Conservation (phyloP, 1,284 basidiomycete genomes). For the Nidula niveotomentosa region DNA sequence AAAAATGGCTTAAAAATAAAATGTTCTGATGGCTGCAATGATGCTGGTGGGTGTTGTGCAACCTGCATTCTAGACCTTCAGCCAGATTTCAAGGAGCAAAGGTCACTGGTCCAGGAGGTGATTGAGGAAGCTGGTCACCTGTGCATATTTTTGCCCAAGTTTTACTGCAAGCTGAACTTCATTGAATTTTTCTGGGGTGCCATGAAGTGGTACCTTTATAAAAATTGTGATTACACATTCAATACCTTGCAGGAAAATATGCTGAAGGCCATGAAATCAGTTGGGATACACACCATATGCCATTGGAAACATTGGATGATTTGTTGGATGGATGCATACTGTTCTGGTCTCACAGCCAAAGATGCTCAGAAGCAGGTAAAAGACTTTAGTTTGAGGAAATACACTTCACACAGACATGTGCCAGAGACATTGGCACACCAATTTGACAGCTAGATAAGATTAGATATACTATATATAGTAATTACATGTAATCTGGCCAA, state of each 20-base stretch:
- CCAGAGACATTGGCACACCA: not conserved
- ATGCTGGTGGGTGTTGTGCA: too few relatives aligned
- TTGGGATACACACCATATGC: slow-evolving; percentile 18
- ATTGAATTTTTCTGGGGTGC: slow-evolving; percentile 31
- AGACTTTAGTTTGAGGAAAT: too few relatives aligned
- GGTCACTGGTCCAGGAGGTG: slow-evolving; percentile 20
- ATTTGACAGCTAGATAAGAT: too few relatives aligned
- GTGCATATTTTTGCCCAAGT: slow-evolving; percentile 19
- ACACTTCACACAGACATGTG: not conserved
- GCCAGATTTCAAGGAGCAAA: slow-evolving; percentile 18
- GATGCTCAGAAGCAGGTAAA: not conserved
- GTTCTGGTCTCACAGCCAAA: not conserved
- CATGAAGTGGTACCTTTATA: slow-evolving; percentile 22
- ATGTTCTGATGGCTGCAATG: too few relatives aligned
- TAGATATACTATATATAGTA: too few relatives aligned
- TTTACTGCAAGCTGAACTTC: slow-evolving; percentile 4
- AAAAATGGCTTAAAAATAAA: too few relatives aligned
- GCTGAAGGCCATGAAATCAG: slow-evolving; percentile 18
- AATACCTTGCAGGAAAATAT: slow-evolving; percentile 16
- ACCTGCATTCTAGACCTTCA: slow-evolving; percentile 18
- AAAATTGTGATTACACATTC: slow-evolving; percentile 22
- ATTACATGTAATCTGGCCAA: too few relatives aligned
- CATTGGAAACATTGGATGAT: slow-evolving; percentile 25
- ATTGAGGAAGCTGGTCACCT: slow-evolving; percentile 20
- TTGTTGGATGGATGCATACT: slow-evolving; percentile 19